Percentiles rank a stretch among this genome's conserved stretches.
phyloP scores from a whole-genome alignment of 805 yeast species.

The Myxozyma geophila region DNA sequence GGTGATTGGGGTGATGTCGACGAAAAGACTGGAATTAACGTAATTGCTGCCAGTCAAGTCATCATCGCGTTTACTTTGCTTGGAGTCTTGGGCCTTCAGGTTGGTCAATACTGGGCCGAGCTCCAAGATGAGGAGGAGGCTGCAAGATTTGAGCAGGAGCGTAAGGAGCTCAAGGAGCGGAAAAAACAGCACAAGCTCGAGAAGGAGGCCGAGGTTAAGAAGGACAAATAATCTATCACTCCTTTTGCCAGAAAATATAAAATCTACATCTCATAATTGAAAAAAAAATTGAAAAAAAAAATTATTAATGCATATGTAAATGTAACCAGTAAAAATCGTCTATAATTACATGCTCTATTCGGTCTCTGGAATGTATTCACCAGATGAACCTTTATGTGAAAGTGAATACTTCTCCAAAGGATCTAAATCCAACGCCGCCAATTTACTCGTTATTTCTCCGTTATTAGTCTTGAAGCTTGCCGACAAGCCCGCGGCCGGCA shows the following conservation, averaged over 20 bases:
- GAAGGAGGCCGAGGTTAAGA: slow-evolving; percentile 12
- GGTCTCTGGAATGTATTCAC: slow-evolving; percentile 29
- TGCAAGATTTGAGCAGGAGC: slow-evolving; percentile 20
- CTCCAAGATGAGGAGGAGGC: slow-evolving; percentile 48
- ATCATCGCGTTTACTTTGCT: slow-evolving; percentile 70
- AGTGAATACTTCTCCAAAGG: slow-evolving; percentile 33
- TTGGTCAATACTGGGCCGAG: slow-evolving; percentile 85
- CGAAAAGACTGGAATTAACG: slow-evolving; percentile 81
- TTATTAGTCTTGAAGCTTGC: neutral
- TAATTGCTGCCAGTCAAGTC: slow-evolving; percentile 85
- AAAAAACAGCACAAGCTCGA: slow-evolving; percentile 1
- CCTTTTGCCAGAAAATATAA: neutral
- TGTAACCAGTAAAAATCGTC: no score
- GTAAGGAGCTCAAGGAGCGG: slow-evolving; percentile 17
- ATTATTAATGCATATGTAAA: neutral
- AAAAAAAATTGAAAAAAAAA: neutral
- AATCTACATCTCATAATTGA: neutral
- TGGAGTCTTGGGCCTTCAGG: slow-evolving; percentile 85
- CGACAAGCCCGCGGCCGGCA: slow-evolving; percentile 3
- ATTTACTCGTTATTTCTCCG: slow-evolving; percentile 1
- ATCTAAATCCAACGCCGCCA: slow-evolving; percentile 23
- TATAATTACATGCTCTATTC: slow-evolving; percentile 7
- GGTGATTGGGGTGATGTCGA: slow-evolving; percentile 96
- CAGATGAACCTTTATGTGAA: slow-evolving; percentile 20
- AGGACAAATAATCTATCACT: slow-evolving; percentile 11